These are phyloP conservation scores for Xylaria flabelliformis DNA, from an alignment of 495 filamentous ascomycete genomes.

Conservation along the genomic window DNA sequence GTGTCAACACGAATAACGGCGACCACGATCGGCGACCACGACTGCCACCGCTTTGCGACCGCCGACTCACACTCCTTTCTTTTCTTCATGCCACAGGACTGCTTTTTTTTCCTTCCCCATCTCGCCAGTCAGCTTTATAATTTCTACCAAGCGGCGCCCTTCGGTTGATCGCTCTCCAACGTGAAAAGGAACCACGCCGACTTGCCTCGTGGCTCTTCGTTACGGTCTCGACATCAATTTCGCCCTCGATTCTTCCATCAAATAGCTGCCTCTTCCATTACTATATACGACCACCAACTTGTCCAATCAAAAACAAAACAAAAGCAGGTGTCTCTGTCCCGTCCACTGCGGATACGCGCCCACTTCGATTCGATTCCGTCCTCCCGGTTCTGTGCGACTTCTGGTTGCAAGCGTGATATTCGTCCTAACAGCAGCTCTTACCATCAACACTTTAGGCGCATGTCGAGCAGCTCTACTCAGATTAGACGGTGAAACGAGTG, in stretches of 20 bases:
- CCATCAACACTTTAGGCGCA: slow-evolving; percentile 33
- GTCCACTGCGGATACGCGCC: not conserved
- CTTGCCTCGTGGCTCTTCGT: not conserved
- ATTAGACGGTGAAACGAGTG: slow-evolving; percentile 39
- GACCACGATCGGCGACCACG: not conserved
- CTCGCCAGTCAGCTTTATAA: not conserved
- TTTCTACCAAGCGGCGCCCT: not conserved
- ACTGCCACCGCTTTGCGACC: not conserved
- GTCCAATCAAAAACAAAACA: not conserved
- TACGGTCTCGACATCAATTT: not conserved
- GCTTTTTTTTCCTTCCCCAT: not conserved
- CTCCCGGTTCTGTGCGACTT: not conserved
- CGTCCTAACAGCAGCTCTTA: not conserved
- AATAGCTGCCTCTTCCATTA: not conserved
- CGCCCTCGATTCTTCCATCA: not conserved
- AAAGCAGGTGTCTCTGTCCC: not conserved
- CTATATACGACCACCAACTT: not conserved
- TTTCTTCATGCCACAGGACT: not conserved
- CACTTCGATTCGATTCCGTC: not conserved
- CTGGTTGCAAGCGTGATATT: slow-evolving; percentile 27
- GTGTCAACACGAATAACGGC: not conserved
- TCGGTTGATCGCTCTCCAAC: not conserved
- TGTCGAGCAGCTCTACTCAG: slow-evolving; percentile 29
- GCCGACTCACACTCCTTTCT: slow-evolving; percentile 2
- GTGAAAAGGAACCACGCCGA: not conserved